Base-by-base conservation (phyloP, 2,329 filamentous ascomycete species). In the Aspergillus uvarum region DNA sequence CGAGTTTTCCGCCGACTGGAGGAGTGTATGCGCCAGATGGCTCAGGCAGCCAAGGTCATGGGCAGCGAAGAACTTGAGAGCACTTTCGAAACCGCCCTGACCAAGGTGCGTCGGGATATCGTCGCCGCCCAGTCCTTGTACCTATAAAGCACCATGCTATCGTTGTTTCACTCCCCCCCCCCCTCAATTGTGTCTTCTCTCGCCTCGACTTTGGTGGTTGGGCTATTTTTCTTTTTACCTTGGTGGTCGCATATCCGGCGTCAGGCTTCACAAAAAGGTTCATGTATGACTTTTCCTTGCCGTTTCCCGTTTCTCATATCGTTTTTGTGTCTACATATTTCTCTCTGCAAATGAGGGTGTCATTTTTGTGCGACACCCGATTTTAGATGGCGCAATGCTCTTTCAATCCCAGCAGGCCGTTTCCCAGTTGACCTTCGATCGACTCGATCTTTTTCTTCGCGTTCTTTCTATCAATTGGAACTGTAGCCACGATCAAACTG, bases 21-120 rank as follows among this genome's bases (percentile, higher is more conserved):
- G 77, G 95, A 99, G 79, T 83, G 97, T 59, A 82, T 99, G 38
- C 87, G 95, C 66, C 95, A 99, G 77, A 96, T 98, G 85, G 94
- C 90, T 16, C 91, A 98, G 79, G 95, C 94, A 24, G 87, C 91
- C 66, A 98, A 97, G 80, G 94, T 97, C 64, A 99, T 99, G 95
- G 95, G 95, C 70, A 97, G 90, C 74, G 92, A 96, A 62, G 95
- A 98, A 70, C 81, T 99, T 59, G 90, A 93, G 72, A 85, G 88
- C 73, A 97, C 96, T 79, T 99, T 99, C 73, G 93, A 96, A 71
- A 85, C 87, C 67, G 89, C 91, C 63, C 80, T 99, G 68, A 83
- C 84, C 60, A 95, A 96, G 84, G 90, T 98, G 57, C 86, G 91
- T 76, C 85, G 95, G 71, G 95, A 98, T 75, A 93, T 99, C 74